Base-by-base conservation (phyloP, 2,329 filamentous ascomycete genomes). In the Albifimbria verrucaria region DNA sequence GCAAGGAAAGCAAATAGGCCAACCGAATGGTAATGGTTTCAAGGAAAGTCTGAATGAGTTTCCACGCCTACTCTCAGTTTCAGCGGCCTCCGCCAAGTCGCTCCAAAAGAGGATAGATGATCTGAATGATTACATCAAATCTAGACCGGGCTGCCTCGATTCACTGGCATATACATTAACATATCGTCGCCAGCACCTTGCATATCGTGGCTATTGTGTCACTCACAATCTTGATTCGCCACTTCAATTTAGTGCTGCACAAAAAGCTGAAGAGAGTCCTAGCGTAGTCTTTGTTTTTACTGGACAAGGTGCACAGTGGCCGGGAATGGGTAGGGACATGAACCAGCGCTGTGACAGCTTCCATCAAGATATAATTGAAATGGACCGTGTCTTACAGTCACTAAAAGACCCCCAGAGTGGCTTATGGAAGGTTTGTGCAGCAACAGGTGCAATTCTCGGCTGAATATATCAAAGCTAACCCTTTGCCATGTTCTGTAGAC, bases 371-470 rank as follows among this genome's bases (percentile, higher is more conserved):
- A 55, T 59, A 2, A 26, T 25, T 28, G 49, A 54, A 21, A 55
- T 59, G 25, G 57, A 59, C 23, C 15, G 21, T 1, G 50, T 45
- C n/a, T 25, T 59, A 12, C 50, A 55, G 15, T 15, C n/a, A 10
- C 18, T 55, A 9, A 17, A 23, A 3, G 23, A 50, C 11, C 28
- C 52, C 53, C 50, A 11, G 3, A 18, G 9, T 59, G 55, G 53
- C 51, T 48, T 11, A 39, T 59, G 1, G 25, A 56, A 52, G 39
- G 50, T 53, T 26, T 71, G 72, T 48, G 62, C 77, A 11, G 80
- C 77, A 0, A 65, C n/a, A n/a, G n/a, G n/a, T n/a, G n/a, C n/a
- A n/a, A n/a, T n/a, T n/a, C n/a, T n/a, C n/a, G n/a, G n/a, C n/a
- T n/a, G n/a, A n/a, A n/a, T n/a, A n/a, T n/a, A n/a, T n/a, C n/a